Conservation (phyloP, 2,329 filamentous ascomycete species). For the Aspergillus eucalypticola region DNA sequence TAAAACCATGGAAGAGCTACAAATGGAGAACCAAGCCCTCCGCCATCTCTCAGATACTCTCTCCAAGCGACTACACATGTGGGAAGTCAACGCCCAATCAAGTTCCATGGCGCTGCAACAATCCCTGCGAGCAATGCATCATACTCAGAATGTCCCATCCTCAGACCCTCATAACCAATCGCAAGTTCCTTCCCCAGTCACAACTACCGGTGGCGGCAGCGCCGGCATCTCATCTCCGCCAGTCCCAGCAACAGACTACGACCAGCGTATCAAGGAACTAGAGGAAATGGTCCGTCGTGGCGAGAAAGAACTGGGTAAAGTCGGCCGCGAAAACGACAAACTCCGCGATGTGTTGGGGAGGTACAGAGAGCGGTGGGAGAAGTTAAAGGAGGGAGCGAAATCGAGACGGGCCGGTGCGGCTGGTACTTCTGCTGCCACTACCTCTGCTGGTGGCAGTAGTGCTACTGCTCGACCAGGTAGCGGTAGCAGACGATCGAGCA, state of each 20-base stretch:
- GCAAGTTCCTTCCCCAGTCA: conserved; percentile 26
- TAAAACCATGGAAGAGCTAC: conserved; percentile 83
- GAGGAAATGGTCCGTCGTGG: conserved; percentile 65
- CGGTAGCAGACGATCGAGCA: not conserved
- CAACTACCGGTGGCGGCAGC: conserved; percentile 1
- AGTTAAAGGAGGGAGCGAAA: conserved; percentile 65
- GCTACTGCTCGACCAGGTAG: too few relatives aligned
- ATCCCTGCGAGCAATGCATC: conserved; percentile 61
- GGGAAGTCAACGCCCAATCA: conserved; percentile 88
- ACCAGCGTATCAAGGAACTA: conserved; percentile 63
- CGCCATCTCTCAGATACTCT: conserved; percentile 84
- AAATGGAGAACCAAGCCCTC: conserved; percentile 82
- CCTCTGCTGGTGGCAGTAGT: too few relatives aligned
- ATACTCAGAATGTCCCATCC: conserved; percentile 33
- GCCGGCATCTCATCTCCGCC: conserved; percentile 18
- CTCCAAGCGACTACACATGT: conserved; percentile 83
- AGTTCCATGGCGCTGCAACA: conserved; percentile 84
- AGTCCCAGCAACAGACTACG: conserved; percentile 35
- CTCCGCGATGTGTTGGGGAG: conserved; percentile 54
- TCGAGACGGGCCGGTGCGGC: conserved; percentile 25
- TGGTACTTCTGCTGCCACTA: too few relatives aligned
- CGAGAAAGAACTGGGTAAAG: conserved; percentile 62
- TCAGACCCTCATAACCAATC: conserved; percentile 34
- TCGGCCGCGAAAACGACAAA: conserved; percentile 64
- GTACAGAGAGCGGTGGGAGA: conserved; percentile 68